These are phyloP conservation scores for Penicillium chermesinum DNA, from an alignment of 495 filamentous ascomycete species.

Conservation along the genomic window DNA sequence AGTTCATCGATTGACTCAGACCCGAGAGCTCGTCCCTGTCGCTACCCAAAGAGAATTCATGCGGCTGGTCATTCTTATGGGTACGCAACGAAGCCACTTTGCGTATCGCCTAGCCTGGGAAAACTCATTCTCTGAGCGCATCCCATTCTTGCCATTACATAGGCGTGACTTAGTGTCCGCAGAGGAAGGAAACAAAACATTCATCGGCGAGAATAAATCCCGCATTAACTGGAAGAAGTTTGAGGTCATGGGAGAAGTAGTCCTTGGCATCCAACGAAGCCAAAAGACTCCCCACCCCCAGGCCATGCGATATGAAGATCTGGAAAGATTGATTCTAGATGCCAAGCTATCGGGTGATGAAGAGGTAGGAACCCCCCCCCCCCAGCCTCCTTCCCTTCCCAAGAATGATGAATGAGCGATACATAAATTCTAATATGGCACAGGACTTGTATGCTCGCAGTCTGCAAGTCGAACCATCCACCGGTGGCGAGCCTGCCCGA, in stretches of 20 bases:
- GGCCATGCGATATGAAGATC: conserved; percentile 58
- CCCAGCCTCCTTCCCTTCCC: not conserved
- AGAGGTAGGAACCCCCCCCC: conserved; percentile 32
- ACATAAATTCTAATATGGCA: conserved; percentile 17
- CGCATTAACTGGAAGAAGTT: conserved; percentile 98
- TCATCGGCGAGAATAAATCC: conserved; percentile 65
- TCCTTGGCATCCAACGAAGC: conserved; percentile 84
- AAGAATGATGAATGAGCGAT: not conserved
- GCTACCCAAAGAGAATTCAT: conserved; percentile 75
- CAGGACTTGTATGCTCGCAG: conserved; percentile 45
- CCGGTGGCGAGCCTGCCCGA: conserved; percentile 33
- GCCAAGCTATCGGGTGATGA: conserved; percentile 48
- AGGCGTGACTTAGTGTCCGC: conserved; percentile 84
- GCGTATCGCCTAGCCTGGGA: conserved; percentile 96
- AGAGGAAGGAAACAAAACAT: conserved; percentile 87
- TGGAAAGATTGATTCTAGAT: conserved; percentile 69
- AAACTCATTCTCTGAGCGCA: conserved; percentile 82
- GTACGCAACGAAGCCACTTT: conserved; percentile 82
- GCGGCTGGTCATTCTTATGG: conserved; percentile 86
- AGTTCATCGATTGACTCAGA: conserved; percentile 80
- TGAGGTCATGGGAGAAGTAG: conserved; percentile 88
- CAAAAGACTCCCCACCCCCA: conserved; percentile 79
- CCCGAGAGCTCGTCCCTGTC: conserved; percentile 66
- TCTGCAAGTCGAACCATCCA: conserved; percentile 41
- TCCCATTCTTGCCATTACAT: conserved; percentile 92